Percentiles rank a stretch among this genome's conserved stretches.
Evolutionary conservation across 2,329 filamentous ascomycete species (phyloP).

Genomic region (Eutypa lata): DNA sequence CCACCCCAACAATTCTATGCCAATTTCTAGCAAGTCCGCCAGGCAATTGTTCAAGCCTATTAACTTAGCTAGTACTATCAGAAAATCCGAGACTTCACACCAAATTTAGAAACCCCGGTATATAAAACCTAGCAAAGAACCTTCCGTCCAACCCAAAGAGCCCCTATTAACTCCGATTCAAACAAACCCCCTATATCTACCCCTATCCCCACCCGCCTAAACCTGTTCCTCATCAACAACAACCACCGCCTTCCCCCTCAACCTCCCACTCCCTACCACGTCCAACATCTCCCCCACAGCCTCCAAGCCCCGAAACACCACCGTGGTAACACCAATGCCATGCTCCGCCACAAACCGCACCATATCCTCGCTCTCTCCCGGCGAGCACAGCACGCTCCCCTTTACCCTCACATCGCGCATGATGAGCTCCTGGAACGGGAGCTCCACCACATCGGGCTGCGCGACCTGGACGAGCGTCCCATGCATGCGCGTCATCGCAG

Average conservation of each 20-base stretch:
- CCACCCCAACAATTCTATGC: too few relatives aligned
- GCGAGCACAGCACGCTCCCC: conserved; percentile 38
- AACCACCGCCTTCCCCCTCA: background rate
- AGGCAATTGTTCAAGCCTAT: too few relatives aligned
- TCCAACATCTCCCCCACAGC: background rate
- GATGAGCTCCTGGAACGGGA: conserved; percentile 53
- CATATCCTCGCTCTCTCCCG: conserved; percentile 44
- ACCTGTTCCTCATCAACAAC: background rate
- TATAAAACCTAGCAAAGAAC: too few relatives aligned
- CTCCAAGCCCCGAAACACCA: background rate
- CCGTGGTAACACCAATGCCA: conserved; percentile 13
- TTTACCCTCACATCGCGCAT: conserved; percentile 23
- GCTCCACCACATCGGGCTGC: conserved; percentile 58
- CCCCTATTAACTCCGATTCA: too few relatives aligned
- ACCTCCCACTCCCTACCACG: background rate
- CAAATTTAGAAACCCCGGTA: too few relatives aligned
- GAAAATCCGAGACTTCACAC: too few relatives aligned
- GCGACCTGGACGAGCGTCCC: conserved; percentile 56
- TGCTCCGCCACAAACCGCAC: conserved; percentile 42
- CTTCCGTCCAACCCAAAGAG: too few relatives aligned
- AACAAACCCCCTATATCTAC: too few relatives aligned
- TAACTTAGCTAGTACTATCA: too few relatives aligned
- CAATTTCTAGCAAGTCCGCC: too few relatives aligned
- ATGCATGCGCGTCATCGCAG: conserved; percentile 58
- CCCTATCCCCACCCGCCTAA: too few relatives aligned